phyloP scores from a whole-genome alignment of 1,139 yeast species.

The Saccharomyces uvarum region DNA sequence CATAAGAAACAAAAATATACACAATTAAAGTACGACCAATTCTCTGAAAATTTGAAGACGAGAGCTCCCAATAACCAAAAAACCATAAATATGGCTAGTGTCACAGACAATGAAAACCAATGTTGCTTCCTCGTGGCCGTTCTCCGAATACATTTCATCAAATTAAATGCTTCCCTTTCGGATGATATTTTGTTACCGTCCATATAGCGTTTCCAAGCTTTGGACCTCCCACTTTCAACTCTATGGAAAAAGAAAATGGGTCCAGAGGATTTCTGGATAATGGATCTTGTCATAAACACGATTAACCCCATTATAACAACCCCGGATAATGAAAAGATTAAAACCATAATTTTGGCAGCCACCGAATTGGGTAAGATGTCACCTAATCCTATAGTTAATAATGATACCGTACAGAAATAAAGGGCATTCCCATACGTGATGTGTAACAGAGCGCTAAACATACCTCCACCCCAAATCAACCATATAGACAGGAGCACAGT shows the following conservation, averaged over 20 bases:
- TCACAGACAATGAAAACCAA: conserved; percentile 34
- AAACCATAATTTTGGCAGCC: conserved; percentile 49
- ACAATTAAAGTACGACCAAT: conserved; percentile 62
- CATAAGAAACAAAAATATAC: conserved; percentile 70
- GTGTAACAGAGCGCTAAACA: conserved; percentile 40
- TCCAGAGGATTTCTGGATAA: conserved; percentile 50
- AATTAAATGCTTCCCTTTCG: conserved; percentile 42
- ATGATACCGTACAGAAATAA: conserved; percentile 64
- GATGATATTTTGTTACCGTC: conserved; percentile 24
- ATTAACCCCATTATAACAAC: conserved; percentile 66
- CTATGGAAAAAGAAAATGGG: conserved; percentile 60
- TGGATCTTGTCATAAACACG: conserved; percentile 58
- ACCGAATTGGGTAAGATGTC: conserved; percentile 51
- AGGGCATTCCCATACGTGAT: conserved; percentile 54
- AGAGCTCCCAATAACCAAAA: conserved; percentile 72
- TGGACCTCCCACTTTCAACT: conserved; percentile 38
- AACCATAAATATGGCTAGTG: conserved; percentile 42
- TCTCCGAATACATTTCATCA: conserved; percentile 45
- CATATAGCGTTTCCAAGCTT: conserved; percentile 17
- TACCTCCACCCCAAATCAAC: conserved; percentile 62
- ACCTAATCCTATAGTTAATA: conserved; percentile 75
- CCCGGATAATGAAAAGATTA: conserved; percentile 62
- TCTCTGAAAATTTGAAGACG: conserved; percentile 50
- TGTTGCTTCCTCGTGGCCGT: conserved; percentile 33
- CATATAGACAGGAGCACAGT: conserved; percentile 58